phyloP scores from a whole-genome alignment of 305 asterid genomes.

The Solanum hybrid region DNA sequence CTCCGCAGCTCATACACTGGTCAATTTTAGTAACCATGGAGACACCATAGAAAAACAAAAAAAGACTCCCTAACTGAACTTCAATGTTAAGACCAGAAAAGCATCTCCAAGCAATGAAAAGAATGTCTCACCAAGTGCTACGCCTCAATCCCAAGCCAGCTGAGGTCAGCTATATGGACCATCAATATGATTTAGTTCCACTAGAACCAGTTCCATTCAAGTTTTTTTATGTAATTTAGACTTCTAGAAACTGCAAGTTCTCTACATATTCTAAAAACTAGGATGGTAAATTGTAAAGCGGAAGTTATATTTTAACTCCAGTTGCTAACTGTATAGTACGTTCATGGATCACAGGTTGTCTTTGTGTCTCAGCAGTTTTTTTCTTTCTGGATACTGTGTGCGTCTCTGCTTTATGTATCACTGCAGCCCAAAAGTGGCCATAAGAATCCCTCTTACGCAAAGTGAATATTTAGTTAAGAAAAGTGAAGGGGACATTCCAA shows the following conservation, averaged over 20 bases:
- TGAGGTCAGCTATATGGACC: neutral
- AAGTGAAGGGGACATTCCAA: neutral
- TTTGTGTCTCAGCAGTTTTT: neutral
- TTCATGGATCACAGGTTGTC: neutral
- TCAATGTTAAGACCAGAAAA: neutral
- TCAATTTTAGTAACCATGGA: neutral
- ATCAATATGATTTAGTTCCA: neutral
- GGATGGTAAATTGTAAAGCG: neutral
- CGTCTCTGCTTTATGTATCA: neutral
- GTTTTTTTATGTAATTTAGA: neutral
- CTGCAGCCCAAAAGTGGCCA: neutral
- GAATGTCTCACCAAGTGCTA: neutral
- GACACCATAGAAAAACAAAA: neutral
- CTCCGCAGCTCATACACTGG: neutral
- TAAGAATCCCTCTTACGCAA: neutral
- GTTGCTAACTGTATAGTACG: neutral
- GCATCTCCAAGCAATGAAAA: slow-evolving; percentile 1
- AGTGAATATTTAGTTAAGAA: neutral
- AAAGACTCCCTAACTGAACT: neutral
- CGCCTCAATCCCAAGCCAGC: neutral
- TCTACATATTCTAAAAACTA: neutral
- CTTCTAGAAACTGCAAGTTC: neutral
- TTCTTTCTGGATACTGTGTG: neutral
- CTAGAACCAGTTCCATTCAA: neutral
- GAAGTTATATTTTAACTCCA: neutral